phyloP scores from a whole-genome alignment of 768 basidiomycete genomes.

The Coprinopsis cinerea region DNA sequence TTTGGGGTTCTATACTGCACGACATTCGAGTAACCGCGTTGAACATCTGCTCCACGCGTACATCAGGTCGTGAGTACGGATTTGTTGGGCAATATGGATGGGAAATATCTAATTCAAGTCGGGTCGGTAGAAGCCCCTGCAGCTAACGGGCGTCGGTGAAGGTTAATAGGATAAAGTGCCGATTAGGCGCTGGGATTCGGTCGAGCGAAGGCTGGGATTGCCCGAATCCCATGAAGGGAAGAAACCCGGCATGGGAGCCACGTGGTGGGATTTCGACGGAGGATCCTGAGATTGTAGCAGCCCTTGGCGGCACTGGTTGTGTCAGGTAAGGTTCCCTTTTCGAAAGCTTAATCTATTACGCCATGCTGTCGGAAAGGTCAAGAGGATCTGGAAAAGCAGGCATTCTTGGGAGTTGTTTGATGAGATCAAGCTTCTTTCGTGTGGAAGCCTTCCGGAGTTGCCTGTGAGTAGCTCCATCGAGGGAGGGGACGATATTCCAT shows the following conservation, averaged over 20 bases:
- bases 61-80: background rate
- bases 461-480: slow-evolving; percentile 8
- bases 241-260: background rate
- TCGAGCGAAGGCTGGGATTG: background rate
- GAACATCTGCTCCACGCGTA: background rate
- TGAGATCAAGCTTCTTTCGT: slow-evolving; percentile 9
- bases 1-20: background rate
- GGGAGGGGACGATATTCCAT: slow-evolving; percentile 8
- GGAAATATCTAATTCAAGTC: background rate
- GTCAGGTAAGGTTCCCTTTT: slow-evolving; percentile 2
- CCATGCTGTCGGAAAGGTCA: slow-evolving; percentile 9
- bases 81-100: background rate
- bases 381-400: slow-evolving; percentile 12
- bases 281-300: background rate
- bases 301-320: background rate
- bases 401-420: background rate
- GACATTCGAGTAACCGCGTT: background rate
- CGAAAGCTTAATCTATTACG: slow-evolving; percentile 11
- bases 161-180: background rate
- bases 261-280: background rate
- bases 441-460: slow-evolving; percentile 9
- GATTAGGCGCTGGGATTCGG: background rate
- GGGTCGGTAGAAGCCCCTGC: background rate
- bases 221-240: background rate
- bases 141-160: background rate